These are phyloP conservation scores for Carex pumila DNA, from an alignment of 176 grass and related monocot species.

Conservation along the genomic window DNA sequence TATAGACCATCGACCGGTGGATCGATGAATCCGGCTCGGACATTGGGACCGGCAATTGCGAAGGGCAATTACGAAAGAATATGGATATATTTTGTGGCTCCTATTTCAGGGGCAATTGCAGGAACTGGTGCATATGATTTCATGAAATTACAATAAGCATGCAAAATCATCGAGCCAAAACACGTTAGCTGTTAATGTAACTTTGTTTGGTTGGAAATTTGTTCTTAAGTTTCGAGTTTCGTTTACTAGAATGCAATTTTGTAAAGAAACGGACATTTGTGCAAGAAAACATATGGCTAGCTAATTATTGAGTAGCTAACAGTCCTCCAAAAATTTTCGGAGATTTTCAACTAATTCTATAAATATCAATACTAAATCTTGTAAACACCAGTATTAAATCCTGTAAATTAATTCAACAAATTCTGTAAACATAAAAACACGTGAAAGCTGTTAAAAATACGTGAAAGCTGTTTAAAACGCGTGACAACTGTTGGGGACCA, in stretches of 20 bases:
- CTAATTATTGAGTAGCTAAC: too few species aligned
- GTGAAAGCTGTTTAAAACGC: too few species aligned
- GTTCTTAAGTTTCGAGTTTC: background rate
- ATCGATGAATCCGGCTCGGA: conserved; percentile 27
- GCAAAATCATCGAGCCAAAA: background rate
- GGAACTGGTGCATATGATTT: conserved; percentile 19
- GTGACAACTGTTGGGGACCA: too few species aligned
- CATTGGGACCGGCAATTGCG: conserved; percentile 30
- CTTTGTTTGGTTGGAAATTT: background rate
- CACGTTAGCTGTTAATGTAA: background rate
- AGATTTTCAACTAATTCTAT: too few species aligned
- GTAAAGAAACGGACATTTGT: background rate
- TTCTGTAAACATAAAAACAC: too few species aligned
- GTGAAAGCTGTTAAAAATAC: too few species aligned
- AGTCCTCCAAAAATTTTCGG: too few species aligned
- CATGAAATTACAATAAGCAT: conserved; percentile 1
- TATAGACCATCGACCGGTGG: conserved; percentile 26
- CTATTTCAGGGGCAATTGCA: conserved; percentile 20
- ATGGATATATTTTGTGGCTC: conserved; percentile 26
- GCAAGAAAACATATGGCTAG: background rate
- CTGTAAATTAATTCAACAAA: too few species aligned
- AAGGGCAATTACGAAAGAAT: conserved; percentile 18
- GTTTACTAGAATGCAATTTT: background rate
- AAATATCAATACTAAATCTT: too few species aligned
- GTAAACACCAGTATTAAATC: too few species aligned